These are phyloP conservation scores for Crithidia fasciculata DNA, from an alignment of 208 protist species.

Conservation along the genomic window DNA sequence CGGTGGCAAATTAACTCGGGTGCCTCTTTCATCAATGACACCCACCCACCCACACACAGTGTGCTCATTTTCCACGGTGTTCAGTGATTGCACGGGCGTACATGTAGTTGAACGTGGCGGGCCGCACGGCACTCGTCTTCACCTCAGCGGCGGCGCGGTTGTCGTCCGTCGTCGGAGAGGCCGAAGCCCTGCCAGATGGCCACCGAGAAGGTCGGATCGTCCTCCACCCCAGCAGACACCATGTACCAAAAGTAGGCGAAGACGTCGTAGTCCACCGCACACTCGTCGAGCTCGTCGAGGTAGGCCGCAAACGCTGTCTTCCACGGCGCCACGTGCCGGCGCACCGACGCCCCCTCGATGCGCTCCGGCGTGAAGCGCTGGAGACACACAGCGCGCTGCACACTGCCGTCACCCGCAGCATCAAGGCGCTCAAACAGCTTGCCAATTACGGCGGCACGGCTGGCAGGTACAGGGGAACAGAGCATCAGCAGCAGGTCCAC, in stretches of 20 bases:
- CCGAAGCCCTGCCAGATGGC: conserved; percentile 81
- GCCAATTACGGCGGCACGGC: conserved; percentile 60
- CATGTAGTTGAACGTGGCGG: no score
- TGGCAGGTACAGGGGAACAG: conserved; percentile 54
- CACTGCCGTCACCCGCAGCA: neutral
- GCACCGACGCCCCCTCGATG: conserved; percentile 49
- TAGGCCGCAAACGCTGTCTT: conserved; percentile 48
- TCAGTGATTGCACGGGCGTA: no score
- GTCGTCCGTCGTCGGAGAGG: conserved; percentile 45
- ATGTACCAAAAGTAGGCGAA: conserved; percentile 83
- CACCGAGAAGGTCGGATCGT: conserved; percentile 84
- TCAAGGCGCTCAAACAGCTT: conserved; percentile 72
- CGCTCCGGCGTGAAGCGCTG: conserved; percentile 50
- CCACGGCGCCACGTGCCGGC: conserved; percentile 40
- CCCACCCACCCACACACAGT: no score
- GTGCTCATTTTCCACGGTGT: no score
- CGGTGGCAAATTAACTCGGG: no score
- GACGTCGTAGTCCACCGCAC: conserved; percentile 50
- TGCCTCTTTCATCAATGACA: no score
- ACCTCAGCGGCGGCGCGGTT: neutral
- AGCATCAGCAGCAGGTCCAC: conserved; percentile 60
- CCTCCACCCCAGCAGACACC: conserved; percentile 72
- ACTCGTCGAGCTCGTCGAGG: conserved; percentile 42
- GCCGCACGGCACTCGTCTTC: no score
- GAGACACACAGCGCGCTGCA: conserved; percentile 34